phyloP scores from a whole-genome alignment of 2,329 filamentous ascomycete genomes.

The Nigrospora oryzae region DNA sequence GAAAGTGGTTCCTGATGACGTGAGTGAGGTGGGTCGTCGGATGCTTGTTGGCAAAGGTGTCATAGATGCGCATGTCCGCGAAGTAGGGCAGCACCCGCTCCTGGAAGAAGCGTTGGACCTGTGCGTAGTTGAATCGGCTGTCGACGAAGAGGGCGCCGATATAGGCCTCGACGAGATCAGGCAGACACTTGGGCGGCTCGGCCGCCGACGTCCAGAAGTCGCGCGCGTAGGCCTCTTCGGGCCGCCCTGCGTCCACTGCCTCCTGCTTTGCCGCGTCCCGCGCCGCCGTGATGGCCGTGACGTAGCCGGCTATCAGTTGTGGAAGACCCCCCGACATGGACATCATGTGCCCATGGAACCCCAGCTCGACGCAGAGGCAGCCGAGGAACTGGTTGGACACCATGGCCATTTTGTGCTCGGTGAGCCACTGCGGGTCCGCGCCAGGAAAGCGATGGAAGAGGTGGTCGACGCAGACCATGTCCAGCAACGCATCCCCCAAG shows the following conservation, averaged over 20 bases:
- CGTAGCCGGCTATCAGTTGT: constrained; percentile 43
- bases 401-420: constrained; percentile 99
- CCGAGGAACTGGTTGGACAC: constrained; percentile 92
- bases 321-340: constrained; percentile 37
- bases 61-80: constrained; percentile 77
- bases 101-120: constrained; percentile 73
- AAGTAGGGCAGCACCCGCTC: constrained; percentile 70
- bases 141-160: constrained; percentile 90
- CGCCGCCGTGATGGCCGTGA: constrained; percentile 47
- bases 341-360: constrained; percentile 67
- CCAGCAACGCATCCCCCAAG: constrained; percentile 70
- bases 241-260: constrained; percentile 6
- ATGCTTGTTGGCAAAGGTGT: constrained; percentile 79
- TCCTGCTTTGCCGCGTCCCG: constrained; percentile 26
- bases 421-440: constrained; percentile 91
- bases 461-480: constrained; percentile 59
- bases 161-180: constrained; percentile 84
- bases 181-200: constrained; percentile 64
- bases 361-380: constrained; percentile 68
- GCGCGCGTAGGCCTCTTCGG: constrained; percentile 30
- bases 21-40: constrained; percentile 68
- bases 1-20: constrained; percentile 54
- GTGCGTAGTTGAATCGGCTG: constrained; percentile 65
- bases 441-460: constrained; percentile 69
- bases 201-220: constrained; percentile 63